Percentiles rank a stretch among this genome's conserved stretches.
These are phyloP conservation scores for Saccharomycopsis fibuligera DNA, from an alignment of 805 yeast species.

Conservation along the genomic window DNA sequence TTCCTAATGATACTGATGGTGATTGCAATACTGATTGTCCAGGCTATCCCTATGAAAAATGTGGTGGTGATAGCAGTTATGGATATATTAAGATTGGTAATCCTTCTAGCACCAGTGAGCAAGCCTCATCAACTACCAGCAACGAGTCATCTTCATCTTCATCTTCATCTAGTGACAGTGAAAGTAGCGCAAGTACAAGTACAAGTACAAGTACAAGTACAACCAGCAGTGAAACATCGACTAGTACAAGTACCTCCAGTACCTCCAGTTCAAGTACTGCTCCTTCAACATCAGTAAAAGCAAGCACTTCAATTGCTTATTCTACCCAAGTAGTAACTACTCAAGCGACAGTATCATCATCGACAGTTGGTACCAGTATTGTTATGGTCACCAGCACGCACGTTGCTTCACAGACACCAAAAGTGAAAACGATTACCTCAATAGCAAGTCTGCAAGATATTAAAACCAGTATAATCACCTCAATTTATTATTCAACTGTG, in stretches of 20 bases:
- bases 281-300: neutral
- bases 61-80: slow-evolving; percentile 8
- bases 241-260: neutral
- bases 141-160: neutral
- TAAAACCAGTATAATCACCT: neutral
- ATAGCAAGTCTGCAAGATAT: neutral
- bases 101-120: neutral
- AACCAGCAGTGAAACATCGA: neutral
- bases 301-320: neutral
- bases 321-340: neutral
- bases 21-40: slow-evolving; percentile 10
- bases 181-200: neutral
- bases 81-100: slow-evolving; percentile 4
- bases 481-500: neutral
- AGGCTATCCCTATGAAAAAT: slow-evolving; percentile 12
- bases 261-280: neutral
- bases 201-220: neutral
- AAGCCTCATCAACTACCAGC: neutral
- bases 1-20: neutral
- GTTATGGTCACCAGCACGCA: neutral
- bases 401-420: neutral
- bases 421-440: neutral
- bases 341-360: neutral
- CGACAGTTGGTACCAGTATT: neutral
- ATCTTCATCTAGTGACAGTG: neutral